Evolutionary conservation across 2,329 filamentous ascomycete species (phyloP), one percentile per base, ranked within the genome.

Genomic region (Orbilia oligospora): DNA sequence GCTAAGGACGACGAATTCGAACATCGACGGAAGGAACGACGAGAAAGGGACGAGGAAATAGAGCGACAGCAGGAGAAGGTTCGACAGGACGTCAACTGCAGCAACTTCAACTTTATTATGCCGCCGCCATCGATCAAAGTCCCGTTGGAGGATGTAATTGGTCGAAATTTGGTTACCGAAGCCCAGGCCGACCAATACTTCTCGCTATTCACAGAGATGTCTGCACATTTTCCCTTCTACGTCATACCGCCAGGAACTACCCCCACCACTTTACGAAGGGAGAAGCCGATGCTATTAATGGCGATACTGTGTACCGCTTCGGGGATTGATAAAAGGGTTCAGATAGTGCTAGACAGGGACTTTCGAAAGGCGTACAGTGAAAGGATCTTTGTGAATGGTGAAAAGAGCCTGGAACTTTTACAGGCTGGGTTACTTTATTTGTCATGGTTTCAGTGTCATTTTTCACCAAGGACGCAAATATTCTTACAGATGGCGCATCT

Each of bases 381-480:
- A 53, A 89, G 88, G 82, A 87, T 89, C 48, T 87, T 90, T 0
- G 85, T 88, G 0, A 86, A 87, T 2, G 88, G 88, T 0, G 88
- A 90, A 83, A 86, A 88, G 71, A 88, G 85, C 12, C 75, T 90
- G 22, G 88, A 90, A 80, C 80, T 90, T 16, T 82, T 90, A 0
- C 87, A 89, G 79, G 88, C 88, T 2, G 83, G 90, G 20, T 83
- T 90, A 27, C 85, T 90, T 5, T 90, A 90, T 78, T 86, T 87
- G 63, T 84, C 86, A 18, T 90, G 89, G 89, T 90, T 83, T 73
- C 83, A 84, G 63, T 82, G 82, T 36, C 82, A 82, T 53, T 84
- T 83, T 36, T 80, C 83, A 14, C 76, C 80, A 5, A 80, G 81
- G 9, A 82, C 76, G 0, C 80, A 84, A 53, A 83, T 84, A 67